Conservation (phyloP, 2,329 filamentous ascomycete genomes). For the Fusarium cyanostomum region DNA sequence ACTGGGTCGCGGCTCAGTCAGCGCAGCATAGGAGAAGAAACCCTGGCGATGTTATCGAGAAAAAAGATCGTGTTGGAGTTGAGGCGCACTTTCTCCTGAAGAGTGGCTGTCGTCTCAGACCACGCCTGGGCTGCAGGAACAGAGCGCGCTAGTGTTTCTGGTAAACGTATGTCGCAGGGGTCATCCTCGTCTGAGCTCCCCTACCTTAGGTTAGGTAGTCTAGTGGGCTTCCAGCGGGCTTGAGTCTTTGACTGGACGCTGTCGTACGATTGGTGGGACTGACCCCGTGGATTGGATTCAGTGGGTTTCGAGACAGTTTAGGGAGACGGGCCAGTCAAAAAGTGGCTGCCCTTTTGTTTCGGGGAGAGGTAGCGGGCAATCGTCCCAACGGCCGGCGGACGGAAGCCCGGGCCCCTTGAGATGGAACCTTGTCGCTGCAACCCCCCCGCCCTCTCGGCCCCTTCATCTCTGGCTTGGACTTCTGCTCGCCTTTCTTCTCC, state of each 20-base stretch:
- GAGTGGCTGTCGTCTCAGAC: conserved; percentile 23
- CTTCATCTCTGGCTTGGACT: conserved; percentile 27
- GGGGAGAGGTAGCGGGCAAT: conserved; percentile 6
- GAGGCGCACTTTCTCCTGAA: conserved; percentile 8
- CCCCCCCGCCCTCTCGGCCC: conserved; percentile 10
- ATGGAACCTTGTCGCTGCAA: conserved; percentile 16
- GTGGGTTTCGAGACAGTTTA: conserved; percentile 33
- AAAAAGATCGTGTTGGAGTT: conserved; percentile 11
- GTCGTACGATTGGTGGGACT: conserved; percentile 27
- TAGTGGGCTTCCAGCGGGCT: conserved; percentile 9
- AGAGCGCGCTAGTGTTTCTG: conserved; percentile 48
- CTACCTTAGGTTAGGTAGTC: too few relatives aligned
- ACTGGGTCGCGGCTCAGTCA: not conserved
- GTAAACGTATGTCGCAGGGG: conserved; percentile 34
- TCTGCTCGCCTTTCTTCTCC: conserved; percentile 2
- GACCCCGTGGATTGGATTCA: conserved; percentile 5
- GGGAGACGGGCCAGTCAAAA: conserved; percentile 22
- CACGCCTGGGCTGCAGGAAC: conserved; percentile 43
- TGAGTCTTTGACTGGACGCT: not conserved
- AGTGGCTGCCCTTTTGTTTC: conserved; percentile 21
- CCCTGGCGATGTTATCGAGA: conserved; percentile 5
- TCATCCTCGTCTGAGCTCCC: conserved; percentile 2
- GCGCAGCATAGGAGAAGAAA: conserved; percentile 16
- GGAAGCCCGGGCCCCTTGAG: conserved; percentile 19
- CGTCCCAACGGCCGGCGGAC: conserved; percentile 17